Conservation (phyloP, 371 early-diverging fungal species). For the Circinella minor region DNA sequence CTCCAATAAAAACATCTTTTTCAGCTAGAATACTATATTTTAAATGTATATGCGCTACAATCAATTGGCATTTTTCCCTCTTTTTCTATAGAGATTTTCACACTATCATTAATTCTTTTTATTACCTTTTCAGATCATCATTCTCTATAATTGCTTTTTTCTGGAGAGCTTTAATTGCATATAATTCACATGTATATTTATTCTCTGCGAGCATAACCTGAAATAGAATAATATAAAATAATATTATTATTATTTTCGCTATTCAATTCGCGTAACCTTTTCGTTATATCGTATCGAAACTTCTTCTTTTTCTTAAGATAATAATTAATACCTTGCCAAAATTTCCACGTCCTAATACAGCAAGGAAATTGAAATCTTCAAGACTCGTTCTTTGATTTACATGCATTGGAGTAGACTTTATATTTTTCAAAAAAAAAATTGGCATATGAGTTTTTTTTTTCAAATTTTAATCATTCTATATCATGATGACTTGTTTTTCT, state of each 20-base stretch:
- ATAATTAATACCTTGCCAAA: constrained; percentile 88
- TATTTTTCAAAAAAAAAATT: constrained; percentile 5
- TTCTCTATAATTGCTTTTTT: constrained; percentile 94
- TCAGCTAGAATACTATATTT: constrained; percentile 80
- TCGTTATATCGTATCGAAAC: background rate
- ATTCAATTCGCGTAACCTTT: too few species aligned
- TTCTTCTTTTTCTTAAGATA: background rate
- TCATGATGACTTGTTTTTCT: too few species aligned
- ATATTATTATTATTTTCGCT: background rate
- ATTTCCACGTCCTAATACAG: constrained; percentile 97
- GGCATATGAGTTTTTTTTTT: background rate
- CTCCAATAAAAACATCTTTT: constrained; percentile 92
- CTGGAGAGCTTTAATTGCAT: constrained; percentile 98
- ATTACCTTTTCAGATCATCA: constrained; percentile 87
- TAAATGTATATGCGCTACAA: too few species aligned
- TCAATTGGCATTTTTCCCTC: too few species aligned
- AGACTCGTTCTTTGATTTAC: constrained; percentile 29
- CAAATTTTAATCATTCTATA: too few species aligned
- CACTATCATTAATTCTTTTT: background rate
- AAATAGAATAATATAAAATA: background rate
- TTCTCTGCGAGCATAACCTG: constrained; percentile 97
- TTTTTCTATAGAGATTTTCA: too few species aligned
- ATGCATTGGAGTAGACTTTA: constrained; percentile 19
- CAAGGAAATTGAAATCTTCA: constrained; percentile 92
- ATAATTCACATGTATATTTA: constrained; percentile 75